A percentile compares a stretch with the other conserved stretches of the same genome.
Evolutionary conservation across 495 filamentous ascomycete species (phyloP).

Genomic region (Aeminium ludgeri): DNA sequence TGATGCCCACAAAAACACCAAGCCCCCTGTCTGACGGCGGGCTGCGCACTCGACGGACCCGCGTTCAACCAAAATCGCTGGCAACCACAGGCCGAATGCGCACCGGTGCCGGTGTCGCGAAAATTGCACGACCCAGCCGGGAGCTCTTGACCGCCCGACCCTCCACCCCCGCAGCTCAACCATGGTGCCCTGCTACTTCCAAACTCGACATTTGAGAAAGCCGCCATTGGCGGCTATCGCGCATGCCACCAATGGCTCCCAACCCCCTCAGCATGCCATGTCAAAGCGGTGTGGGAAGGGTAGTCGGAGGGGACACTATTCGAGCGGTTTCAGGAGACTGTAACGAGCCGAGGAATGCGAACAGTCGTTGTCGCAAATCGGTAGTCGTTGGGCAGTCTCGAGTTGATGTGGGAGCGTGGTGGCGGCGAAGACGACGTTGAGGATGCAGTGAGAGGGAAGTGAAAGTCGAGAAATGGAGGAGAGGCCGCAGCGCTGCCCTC

Average conservation of each 20-base stretch:
- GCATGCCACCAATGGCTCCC: slow-evolving; percentile 9
- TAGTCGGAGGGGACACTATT: neutral
- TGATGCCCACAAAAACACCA: slow-evolving; percentile 57
- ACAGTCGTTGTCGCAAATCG: neutral
- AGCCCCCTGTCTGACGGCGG: slow-evolving; percentile 25
- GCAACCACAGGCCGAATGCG: slow-evolving; percentile 41
- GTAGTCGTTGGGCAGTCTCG: too few species aligned
- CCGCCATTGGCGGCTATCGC: slow-evolving; percentile 18
- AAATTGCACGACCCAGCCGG: slow-evolving; percentile 44
- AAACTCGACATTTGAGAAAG: slow-evolving; percentile 1
- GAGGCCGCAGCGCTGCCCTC: too few species aligned
- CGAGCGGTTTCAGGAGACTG: neutral
- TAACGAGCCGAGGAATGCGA: neutral
- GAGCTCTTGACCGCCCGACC: slow-evolving; percentile 2
- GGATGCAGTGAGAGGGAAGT: too few species aligned
- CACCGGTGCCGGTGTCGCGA: slow-evolving; percentile 33
- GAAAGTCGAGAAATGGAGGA: too few species aligned
- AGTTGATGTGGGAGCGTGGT: too few species aligned
- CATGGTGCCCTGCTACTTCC: slow-evolving; percentile 2
- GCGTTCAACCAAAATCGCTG: slow-evolving; percentile 44
- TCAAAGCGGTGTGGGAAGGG: neutral
- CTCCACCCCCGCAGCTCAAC: slow-evolving; percentile 1
- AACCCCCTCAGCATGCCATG: slow-evolving; percentile 11
- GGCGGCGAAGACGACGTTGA: too few species aligned
- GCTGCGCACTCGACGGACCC: slow-evolving; percentile 19